phyloP scores from a whole-genome alignment of 1,139 yeast genomes.

The Debaryomycetaceae sp. region DNA sequence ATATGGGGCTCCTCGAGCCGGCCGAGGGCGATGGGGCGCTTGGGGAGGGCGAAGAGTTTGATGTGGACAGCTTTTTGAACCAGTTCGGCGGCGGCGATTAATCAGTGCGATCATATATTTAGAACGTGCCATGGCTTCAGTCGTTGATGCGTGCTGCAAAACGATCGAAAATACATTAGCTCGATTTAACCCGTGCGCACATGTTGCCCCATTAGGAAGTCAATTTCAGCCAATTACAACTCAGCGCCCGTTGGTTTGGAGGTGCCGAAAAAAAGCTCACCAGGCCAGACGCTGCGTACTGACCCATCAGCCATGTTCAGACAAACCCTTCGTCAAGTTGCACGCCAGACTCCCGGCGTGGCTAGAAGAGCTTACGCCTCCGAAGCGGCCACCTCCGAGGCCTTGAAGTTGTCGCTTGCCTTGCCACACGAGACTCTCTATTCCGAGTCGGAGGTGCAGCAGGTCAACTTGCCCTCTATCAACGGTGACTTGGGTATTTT shows the following conservation, averaged over 20 bases:
- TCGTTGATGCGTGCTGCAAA: too few species aligned
- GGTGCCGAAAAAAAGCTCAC: slow-evolving; percentile 5
- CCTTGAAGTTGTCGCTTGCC: slow-evolving; percentile 83
- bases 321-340: slow-evolving; percentile 61
- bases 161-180: too few species aligned
- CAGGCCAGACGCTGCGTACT: too few species aligned
- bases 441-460: slow-evolving; percentile 56
- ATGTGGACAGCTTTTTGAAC: slow-evolving; percentile 44
- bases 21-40: slow-evolving; percentile 16
- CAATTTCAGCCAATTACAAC: slow-evolving; percentile 28
- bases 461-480: slow-evolving; percentile 94
- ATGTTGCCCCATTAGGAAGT: slow-evolving; percentile 27
- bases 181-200: not conserved
- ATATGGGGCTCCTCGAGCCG: slow-evolving; percentile 40
- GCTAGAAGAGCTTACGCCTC: slow-evolving; percentile 88
- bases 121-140: too few species aligned
- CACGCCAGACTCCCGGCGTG: slow-evolving; percentile 58
- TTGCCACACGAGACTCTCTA: slow-evolving; percentile 76
- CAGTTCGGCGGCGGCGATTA: slow-evolving; percentile 38
- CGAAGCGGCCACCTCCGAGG: slow-evolving; percentile 70
- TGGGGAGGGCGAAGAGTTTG: slow-evolving; percentile 36
- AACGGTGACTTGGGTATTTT: slow-evolving; percentile 97
- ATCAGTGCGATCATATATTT: not conserved
- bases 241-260: slow-evolving; percentile 9
- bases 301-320: slow-evolving; percentile 50